A percentile compares a stretch with the other conserved stretches of the same genome.
Evolutionary conservation across 441 rosid species (phyloP).

Genomic region (Corymbia citriodora): DNA sequence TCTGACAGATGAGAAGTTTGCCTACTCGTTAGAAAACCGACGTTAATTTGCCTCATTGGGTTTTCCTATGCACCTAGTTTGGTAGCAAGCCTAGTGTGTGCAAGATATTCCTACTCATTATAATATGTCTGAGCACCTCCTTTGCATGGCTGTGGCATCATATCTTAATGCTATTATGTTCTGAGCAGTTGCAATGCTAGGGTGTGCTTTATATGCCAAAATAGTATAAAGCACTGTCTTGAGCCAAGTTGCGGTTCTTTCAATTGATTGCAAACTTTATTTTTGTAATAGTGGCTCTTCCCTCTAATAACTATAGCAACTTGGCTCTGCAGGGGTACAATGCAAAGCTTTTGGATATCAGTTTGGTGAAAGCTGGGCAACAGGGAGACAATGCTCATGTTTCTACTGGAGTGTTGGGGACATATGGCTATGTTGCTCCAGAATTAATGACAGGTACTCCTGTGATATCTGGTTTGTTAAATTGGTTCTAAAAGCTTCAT

Average conservation of each 20-base stretch:
- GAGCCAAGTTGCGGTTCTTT: not conserved
- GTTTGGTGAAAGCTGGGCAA: slow-evolving; percentile 45
- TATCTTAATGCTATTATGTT: not conserved
- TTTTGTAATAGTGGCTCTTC: not conserved
- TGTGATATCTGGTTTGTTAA: not conserved
- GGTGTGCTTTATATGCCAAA: not conserved
- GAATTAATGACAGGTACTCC: slow-evolving; percentile 42
- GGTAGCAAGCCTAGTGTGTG: not conserved
- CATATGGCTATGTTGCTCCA: slow-evolving; percentile 51
- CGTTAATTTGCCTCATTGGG: not conserved
- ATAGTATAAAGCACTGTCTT: not conserved
- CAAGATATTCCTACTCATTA: not conserved
- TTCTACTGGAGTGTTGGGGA: slow-evolving; percentile 46
- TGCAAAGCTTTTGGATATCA: slow-evolving; percentile 45
- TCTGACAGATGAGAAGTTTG: not conserved
- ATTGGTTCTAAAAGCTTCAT: not conserved
- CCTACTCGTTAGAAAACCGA: not conserved
- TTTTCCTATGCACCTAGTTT: not conserved
- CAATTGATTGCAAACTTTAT: not conserved
- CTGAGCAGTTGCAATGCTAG: not conserved
- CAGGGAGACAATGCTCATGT: slow-evolving; percentile 47
- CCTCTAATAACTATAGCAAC: not conserved
- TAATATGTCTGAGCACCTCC: not conserved
- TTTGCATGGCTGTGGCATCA: not conserved
- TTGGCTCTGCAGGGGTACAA: slow-evolving; percentile 30